phyloP scores from a whole-genome alignment of 257 asterid species.

The Plectranthus barbatus region DNA sequence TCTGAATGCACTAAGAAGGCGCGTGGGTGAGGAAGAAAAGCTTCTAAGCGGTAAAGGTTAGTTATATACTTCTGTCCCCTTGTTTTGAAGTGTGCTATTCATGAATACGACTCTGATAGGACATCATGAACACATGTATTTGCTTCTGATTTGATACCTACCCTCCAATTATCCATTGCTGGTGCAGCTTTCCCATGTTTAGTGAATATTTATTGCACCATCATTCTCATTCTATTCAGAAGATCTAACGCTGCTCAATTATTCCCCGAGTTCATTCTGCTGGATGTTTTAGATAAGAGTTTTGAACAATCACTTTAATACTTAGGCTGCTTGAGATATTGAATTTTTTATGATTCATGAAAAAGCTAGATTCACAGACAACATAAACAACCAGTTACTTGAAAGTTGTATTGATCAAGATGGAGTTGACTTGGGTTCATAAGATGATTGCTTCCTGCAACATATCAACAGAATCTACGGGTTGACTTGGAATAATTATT shows the following conservation, averaged over 20 bases:
- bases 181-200: no score
- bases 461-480: neutral
- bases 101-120: neutral
- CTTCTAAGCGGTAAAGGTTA: slow-evolving; percentile 60
- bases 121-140: neutral
- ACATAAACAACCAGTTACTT: neutral
- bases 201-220: neutral
- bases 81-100: neutral
- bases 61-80: neutral
- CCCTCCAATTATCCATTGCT: neutral
- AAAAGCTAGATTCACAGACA: neutral
- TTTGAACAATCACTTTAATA: neutral
- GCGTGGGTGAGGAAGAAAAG: slow-evolving; percentile 76
- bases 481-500: neutral
- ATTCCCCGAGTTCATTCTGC: neutral
- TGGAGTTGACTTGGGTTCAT: neutral
- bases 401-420: neutral
- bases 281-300: neutral
- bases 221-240: neutral
- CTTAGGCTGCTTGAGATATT: no score
- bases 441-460: neutral
- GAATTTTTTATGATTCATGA: no score
- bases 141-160: neutral
- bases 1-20: slow-evolving; percentile 82
- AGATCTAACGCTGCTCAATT: neutral